A percentile compares a stretch with the other conserved stretches of the same genome.
Evolutionary conservation across 202 grass and related monocot species (phyloP).

Genomic region (Panicum hallii): DNA sequence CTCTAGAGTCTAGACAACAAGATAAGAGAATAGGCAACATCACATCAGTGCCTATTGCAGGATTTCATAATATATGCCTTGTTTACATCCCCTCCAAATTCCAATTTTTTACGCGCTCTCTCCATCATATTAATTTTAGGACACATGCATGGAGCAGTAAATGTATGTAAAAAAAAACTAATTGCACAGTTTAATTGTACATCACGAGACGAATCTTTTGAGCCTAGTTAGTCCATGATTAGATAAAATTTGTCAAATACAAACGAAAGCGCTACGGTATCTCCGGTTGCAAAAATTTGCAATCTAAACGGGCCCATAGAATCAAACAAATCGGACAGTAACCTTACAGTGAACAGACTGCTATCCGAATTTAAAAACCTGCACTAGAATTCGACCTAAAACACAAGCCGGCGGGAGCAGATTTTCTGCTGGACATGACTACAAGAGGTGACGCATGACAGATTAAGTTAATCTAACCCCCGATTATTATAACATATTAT

Average conservation of each 20-base stretch:
- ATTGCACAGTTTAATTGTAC: no score
- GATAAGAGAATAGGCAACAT: not conserved
- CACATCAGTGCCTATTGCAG: constrained; percentile 25
- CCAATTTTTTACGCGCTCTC: no score
- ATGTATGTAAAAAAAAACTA: no score
- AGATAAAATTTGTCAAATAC: no score
- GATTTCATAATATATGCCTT: constrained; percentile 17
- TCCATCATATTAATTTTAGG: no score
- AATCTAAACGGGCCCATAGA: no score
- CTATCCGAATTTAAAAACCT: constrained; percentile 6
- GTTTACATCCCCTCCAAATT: no score
- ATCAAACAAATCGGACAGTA: constrained; percentile 26
- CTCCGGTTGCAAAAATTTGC: no score
- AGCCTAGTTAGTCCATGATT: no score
- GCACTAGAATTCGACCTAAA: constrained; percentile 18
- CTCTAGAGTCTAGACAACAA: constrained; percentile 20
- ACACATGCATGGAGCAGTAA: no score
- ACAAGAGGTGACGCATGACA: constrained; percentile 33
- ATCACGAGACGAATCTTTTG: no score
- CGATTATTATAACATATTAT: constrained; percentile 20
- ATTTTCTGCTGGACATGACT: constrained; percentile 28
- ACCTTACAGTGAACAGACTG: constrained; percentile 32
- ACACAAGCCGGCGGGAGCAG: not conserved
- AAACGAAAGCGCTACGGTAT: no score
- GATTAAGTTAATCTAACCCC: constrained; percentile 33